Evolutionary conservation across 1,284 basidiomycete genomes (phyloP).

Genomic region (Coniferiporia weirii): DNA sequence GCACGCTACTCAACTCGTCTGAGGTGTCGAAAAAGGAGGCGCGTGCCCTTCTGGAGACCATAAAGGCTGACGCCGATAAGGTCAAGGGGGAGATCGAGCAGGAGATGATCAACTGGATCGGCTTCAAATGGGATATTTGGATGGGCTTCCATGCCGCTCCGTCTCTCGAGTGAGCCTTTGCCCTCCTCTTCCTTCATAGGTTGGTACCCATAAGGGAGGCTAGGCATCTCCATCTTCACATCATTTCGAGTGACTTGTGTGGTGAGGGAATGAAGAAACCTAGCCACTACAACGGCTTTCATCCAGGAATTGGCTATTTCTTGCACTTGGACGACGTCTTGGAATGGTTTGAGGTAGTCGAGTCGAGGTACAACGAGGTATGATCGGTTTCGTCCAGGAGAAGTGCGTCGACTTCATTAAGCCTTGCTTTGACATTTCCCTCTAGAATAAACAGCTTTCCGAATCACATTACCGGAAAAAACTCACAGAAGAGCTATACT

Average conservation of each 20-base stretch:
- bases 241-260: constrained; percentile 80
- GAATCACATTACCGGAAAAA: neutral
- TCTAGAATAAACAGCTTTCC: neutral
- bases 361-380: constrained; percentile 47
- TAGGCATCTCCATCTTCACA: constrained; percentile 85
- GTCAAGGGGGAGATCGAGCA: constrained; percentile 61
- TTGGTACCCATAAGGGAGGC: neutral
- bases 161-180: constrained; percentile 59
- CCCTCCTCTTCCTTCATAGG: neutral
- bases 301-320: constrained; percentile 85
- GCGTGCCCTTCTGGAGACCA: constrained; percentile 45
- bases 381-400: constrained; percentile 17
- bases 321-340: constrained; percentile 72
- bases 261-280: constrained; percentile 79
- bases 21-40: constrained; percentile 45
- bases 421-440: neutral
- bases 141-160: constrained; percentile 85
- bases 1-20: constrained; percentile 1
- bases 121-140: constrained; percentile 78
- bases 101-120: constrained; percentile 77
- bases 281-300: constrained; percentile 93
- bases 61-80: constrained; percentile 53
- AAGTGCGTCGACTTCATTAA: neutral
- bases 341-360: constrained; percentile 62
- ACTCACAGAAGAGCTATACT: neutral